Evolutionary conservation across 179 eudicot genomes (phyloP), one percentile per base, ranked within the genome.

Genomic region (Silene noctiflora): DNA sequence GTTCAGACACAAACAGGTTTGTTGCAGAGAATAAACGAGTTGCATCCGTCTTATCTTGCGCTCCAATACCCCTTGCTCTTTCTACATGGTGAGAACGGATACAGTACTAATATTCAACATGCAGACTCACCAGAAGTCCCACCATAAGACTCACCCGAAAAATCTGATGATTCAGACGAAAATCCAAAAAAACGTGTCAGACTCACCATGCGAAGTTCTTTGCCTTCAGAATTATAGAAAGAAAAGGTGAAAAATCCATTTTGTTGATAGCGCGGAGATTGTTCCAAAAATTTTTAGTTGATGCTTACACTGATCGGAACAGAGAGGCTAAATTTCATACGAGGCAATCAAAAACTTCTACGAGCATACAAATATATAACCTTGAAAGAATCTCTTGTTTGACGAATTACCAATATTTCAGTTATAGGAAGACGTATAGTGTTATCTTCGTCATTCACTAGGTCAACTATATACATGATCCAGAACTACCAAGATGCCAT

Each of bases 281-380:
- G 21, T 66, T 67, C 19, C 60, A 73, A 58, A 73, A 78, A 11
- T 67, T 72, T 16, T 14, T 78, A 5, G 68, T 78, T 1, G 81
- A 78, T 65, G 58, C 20, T 44, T 72, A 72, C 27, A 51, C 76
- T 73, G 81, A 72, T 78, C 1, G 73, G 72, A 29, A 16, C 72
- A 0, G 8, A 39, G 1, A 73, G 73, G 22, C 17, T 53, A 0
- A 20, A n/a, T 0, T 73, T 31, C 48, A 24, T 78, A 13, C 33
- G 61, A 7, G 22, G 61, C 3, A 27, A 73, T 35, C 67, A 78
- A 24, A 29, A 31, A 9, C 39, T 9, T 9, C 14, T 67, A 13
- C 8, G 71, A 22, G 31, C 60, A 8, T 67, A 73, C 0, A 46
- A 21, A 2, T 65, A 35, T 17, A 4, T 9, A 3, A 56, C 22